Evolutionary conservation across 495 filamentous ascomycete species (phyloP).

Genomic region (Tetracladium setigerum): DNA sequence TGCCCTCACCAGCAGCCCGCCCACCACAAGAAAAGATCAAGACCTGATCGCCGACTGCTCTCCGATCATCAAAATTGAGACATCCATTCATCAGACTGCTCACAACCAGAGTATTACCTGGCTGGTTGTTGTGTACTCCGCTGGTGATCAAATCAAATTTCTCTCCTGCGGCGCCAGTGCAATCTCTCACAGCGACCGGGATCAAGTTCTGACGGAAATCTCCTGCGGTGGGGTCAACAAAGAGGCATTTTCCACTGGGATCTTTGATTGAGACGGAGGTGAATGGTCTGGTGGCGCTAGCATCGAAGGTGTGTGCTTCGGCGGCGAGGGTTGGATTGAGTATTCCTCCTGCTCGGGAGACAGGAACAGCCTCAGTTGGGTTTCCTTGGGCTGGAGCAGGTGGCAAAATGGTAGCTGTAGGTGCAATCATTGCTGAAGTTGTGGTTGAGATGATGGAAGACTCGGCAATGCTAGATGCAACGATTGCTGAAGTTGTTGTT

Average conservation of each 20-base stretch:
- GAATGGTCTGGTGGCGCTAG: conserved; percentile 39
- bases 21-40: conserved; percentile 46
- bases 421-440: not conserved
- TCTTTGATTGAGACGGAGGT: conserved; percentile 36
- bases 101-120: conserved; percentile 34
- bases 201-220: conserved; percentile 50
- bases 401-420: not conserved
- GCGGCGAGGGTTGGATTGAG: conserved; percentile 41
- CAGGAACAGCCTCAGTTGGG: conserved; percentile 39
- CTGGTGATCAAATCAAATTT: conserved; percentile 47
- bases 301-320: conserved; percentile 36
- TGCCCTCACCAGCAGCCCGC: conserved; percentile 38
- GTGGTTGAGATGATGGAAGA: not conserved
- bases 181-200: conserved; percentile 36
- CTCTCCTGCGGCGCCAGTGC: conserved; percentile 38
- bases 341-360: conserved; percentile 40
- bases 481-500: not conserved
- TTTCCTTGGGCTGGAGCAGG: conserved; percentile 18
- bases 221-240: conserved; percentile 43
- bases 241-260: conserved; percentile 39
- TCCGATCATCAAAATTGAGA: conserved; percentile 39
- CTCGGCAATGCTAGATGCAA: not conserved
- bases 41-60: conserved; percentile 37
- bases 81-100: conserved; percentile 45
- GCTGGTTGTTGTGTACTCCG: conserved; percentile 38